Base-by-base conservation (phyloP, 2,329 filamentous ascomycete species). In the Stachybotrys chlorohalonatus region DNA sequence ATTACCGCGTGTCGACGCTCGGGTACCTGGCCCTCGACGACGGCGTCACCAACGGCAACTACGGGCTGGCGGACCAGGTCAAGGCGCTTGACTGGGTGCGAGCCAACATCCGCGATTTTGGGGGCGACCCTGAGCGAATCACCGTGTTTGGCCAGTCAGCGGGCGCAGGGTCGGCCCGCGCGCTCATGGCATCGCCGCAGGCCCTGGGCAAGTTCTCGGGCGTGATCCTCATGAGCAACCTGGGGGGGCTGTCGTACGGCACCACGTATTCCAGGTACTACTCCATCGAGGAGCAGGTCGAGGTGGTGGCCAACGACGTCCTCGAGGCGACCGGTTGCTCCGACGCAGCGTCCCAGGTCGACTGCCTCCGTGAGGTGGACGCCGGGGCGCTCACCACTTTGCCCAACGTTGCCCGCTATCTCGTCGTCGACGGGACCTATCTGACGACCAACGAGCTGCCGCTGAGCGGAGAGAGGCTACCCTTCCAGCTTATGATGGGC, bases 1-100 rank as follows among this genome's bases (percentile, higher is more conserved):
- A 36, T 32, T 52, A 52, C 32, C 31, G 50, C n/a, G 15, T 52
- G 9, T 45, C 36, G 11, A 36, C 50, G 8, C 36, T 52, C 6
- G 50, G 50, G 15, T 52, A 52, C 50, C 32, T 52, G 7, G 50
- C 50, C 24, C 32, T 52, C 31, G 36, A 52, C 16, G 50, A 52
- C 32, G 50, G 50, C 31, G 50, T 52, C 7, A 52, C 50, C n/a
- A 52, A 52, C 50, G 50, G 50, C 15, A 52, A 52, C 50, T 52
- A 17, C 36, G 50, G 50, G 8, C 36, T 52, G 31, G 50, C 50
- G 31, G 50, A 52, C 16, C 50, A 52, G 36, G 45, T 52, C 36
- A 31, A n/a, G 7, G 50, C 31, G 6, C 17, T 52, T 15, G 50
- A 52, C 6, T 52, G 50, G 50, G 50, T 52, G 8, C 50, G 50